These are phyloP conservation scores for Blyttiomyces sp. DNA, from an alignment of 371 early-diverging fungal genomes.

Conservation along the genomic window DNA sequence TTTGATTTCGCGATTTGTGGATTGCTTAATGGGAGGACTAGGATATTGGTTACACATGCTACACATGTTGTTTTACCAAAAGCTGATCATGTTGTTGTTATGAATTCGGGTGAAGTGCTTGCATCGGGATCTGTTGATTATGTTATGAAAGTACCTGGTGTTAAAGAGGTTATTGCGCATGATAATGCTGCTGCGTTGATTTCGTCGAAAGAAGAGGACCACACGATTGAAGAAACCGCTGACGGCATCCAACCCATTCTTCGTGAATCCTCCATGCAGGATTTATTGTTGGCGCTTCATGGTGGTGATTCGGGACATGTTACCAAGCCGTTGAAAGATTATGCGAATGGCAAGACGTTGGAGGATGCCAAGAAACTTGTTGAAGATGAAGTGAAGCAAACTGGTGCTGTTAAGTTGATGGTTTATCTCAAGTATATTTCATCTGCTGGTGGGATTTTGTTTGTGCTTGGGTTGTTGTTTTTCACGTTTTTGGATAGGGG, in stretches of 20 bases:
- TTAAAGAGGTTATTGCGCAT: neutral
- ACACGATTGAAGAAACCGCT: too few species aligned
- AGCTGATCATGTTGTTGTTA: constrained; percentile 29
- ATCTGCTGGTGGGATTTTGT: constrained; percentile 42
- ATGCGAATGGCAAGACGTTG: neutral
- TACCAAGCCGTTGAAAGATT: too few species aligned
- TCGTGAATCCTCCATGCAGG: too few species aligned
- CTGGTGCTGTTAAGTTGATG: constrained; percentile 32
- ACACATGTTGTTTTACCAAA: constrained; percentile 41
- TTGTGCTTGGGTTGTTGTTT: constrained; percentile 13
- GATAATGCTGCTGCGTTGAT: neutral
- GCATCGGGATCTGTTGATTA: constrained; percentile 1
- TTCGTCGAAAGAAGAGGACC: too few species aligned
- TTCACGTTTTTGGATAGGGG: constrained; percentile 13
- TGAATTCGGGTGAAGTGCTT: constrained; percentile 20
- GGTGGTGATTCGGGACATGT: too few species aligned
- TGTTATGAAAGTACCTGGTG: neutral
- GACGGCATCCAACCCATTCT: too few species aligned
- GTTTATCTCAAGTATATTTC: constrained; percentile 37
- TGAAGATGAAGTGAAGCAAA: constrained; percentile 22
- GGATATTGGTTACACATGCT: constrained; percentile 81
- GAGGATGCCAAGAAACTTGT: constrained; percentile 1
- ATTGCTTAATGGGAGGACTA: constrained; percentile 65
- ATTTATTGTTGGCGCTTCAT: too few species aligned
- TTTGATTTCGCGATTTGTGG: constrained; percentile 44